These are phyloP conservation scores for Phytophthora ohioensis DNA, from an alignment of 352 stramenopile species.

Conservation along the genomic window DNA sequence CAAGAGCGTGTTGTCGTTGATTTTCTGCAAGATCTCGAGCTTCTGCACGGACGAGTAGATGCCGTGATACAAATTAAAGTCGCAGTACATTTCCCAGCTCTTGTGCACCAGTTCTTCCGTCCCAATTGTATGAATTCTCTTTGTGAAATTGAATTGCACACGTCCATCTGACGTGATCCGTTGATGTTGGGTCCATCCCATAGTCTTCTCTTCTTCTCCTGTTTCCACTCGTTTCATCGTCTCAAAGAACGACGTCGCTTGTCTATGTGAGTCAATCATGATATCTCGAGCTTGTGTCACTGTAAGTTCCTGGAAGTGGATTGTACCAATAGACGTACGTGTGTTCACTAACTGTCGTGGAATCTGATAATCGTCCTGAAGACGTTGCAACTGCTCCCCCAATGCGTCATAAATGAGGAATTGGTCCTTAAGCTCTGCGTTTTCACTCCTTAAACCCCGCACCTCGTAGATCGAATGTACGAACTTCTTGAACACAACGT, in stretches of 20 bases:
- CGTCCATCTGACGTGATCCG: slow-evolving; percentile 68
- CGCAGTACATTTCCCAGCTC: slow-evolving; percentile 86
- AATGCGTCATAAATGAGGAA: slow-evolving; percentile 70
- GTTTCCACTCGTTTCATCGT: slow-evolving; percentile 48
- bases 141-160: slow-evolving; percentile 86
- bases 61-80: slow-evolving; percentile 77
- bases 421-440: slow-evolving; percentile 55
- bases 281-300: slow-evolving; percentile 60
- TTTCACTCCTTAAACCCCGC: slow-evolving; percentile 55
- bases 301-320: slow-evolving; percentile 68
- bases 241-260: slow-evolving; percentile 79
- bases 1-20: slow-evolving; percentile 82
- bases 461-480: slow-evolving; percentile 82
- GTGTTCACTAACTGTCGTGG: slow-evolving; percentile 39
- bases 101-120: slow-evolving; percentile 76
- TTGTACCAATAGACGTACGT: slow-evolving; percentile 58
- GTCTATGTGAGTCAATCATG: slow-evolving; percentile 76
- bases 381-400: slow-evolving; percentile 74
- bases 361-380: slow-evolving; percentile 73
- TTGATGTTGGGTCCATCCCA: slow-evolving; percentile 81
- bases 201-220: slow-evolving; percentile 65
- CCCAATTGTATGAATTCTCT: slow-evolving; percentile 68
- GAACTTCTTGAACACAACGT: slow-evolving; percentile 73
- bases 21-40: slow-evolving; percentile 78
- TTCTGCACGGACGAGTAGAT: slow-evolving; percentile 85